Percentiles rank a stretch among this genome's conserved stretches.
phyloP scores from a whole-genome alignment of 805 yeast genomes.

The Candida sonorensis region DNA sequence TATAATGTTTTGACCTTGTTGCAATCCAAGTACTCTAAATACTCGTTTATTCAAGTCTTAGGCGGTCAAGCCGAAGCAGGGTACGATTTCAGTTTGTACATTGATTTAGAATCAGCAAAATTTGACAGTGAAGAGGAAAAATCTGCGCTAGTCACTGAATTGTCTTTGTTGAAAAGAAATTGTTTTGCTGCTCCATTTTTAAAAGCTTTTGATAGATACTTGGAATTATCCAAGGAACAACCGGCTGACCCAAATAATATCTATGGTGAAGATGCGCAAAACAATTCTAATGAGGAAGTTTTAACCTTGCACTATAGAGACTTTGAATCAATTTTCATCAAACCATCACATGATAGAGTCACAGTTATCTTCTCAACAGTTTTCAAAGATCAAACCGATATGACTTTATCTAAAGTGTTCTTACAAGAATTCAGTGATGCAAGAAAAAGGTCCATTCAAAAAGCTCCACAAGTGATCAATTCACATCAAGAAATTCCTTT shows the following conservation, averaged over 20 bases:
- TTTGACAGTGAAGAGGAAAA: slow-evolving; percentile 38
- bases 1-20: slow-evolving; percentile 59
- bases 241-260: slow-evolving; percentile 34
- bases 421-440: slow-evolving; percentile 95
- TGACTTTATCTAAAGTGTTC: slow-evolving; percentile 81
- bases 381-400: slow-evolving; percentile 95
- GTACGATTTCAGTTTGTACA: slow-evolving; percentile 68
- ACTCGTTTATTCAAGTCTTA: slow-evolving; percentile 29
- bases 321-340: slow-evolving; percentile 83
- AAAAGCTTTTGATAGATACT: slow-evolving; percentile 75
- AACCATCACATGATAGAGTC: slow-evolving; percentile 92
- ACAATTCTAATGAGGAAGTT: slow-evolving; percentile 45
- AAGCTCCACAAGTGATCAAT: slow-evolving; percentile 95
- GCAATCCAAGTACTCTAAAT: slow-evolving; percentile 41
- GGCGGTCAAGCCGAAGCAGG: slow-evolving; percentile 56
- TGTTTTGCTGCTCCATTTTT: slow-evolving; percentile 92
- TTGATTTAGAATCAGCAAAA: slow-evolving; percentile 39
- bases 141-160: slow-evolving; percentile 47
- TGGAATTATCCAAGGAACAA: slow-evolving; percentile 44
- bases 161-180: slow-evolving; percentile 76
- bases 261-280: slow-evolving; percentile 33
- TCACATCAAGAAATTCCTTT: slow-evolving; percentile 90
- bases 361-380: slow-evolving; percentile 93
- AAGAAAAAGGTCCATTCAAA: slow-evolving; percentile 89
- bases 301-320: slow-evolving; percentile 82